Conservation (phyloP, 257 asterid species). For the Penstemon barbatus region DNA sequence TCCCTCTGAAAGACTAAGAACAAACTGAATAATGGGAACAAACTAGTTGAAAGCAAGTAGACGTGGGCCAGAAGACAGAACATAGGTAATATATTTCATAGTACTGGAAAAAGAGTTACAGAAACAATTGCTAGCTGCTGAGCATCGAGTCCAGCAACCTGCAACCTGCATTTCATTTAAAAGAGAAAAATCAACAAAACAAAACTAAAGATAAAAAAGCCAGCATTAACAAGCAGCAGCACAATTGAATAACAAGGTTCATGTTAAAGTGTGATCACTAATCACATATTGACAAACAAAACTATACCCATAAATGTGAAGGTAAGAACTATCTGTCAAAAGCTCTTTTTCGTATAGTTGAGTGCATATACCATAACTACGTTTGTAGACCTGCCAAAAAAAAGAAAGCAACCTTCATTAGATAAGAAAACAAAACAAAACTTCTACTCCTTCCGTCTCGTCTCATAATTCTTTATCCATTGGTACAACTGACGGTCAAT, state of each 20-base stretch:
- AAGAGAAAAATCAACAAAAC: background rate
- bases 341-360: conserved; percentile 95
- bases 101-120: conserved; percentile 43
- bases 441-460: background rate
- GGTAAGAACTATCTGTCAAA: conserved; percentile 82
- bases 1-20: conserved; percentile 8
- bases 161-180: conserved; percentile 56
- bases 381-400: conserved; percentile 77
- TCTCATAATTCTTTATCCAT: background rate
- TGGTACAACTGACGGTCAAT: too few relatives aligned
- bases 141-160: conserved; percentile 69
- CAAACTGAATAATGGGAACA: conserved; percentile 15
- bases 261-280: background rate
- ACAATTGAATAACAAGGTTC: conserved; percentile 4
- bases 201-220: background rate
- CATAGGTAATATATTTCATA: background rate
- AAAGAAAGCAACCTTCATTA: conserved; percentile 17
- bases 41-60: background rate
- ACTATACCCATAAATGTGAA: conserved; percentile 71
- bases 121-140: conserved; percentile 96
- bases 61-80: background rate
- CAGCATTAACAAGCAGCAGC: background rate
- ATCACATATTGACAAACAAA: conserved; percentile 22
- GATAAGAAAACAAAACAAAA: background rate
- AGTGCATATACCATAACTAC: conserved; percentile 81